Evolutionary conservation across 495 filamentous ascomycete species (phyloP).

Genomic region (Tuber melanosporum): DNA sequence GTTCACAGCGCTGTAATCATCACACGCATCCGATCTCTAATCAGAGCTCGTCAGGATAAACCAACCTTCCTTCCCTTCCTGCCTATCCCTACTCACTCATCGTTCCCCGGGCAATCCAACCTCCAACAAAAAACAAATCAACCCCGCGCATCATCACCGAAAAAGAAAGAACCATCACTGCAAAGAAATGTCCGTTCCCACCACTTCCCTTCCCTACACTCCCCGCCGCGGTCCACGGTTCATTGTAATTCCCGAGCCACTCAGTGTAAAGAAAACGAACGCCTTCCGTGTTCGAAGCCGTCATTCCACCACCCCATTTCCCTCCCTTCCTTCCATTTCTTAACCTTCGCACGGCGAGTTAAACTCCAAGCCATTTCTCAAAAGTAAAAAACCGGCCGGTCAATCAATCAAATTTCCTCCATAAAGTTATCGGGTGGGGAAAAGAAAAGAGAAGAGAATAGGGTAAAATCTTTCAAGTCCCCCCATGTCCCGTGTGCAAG

Average conservation of each 20-base stretch:
- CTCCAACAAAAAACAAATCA: not conserved
- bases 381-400: not conserved
- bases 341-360: not conserved
- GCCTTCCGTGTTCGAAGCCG: not conserved
- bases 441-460: not conserved
- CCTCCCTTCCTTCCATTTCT: not conserved
- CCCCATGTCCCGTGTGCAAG: not conserved
- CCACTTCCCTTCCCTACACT: not conserved
- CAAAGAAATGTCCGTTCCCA: not conserved
- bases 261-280: conserved; percentile 1
- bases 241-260: conserved; percentile 1
- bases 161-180: not conserved
- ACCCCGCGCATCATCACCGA: not conserved
- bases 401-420: not conserved
- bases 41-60: not conserved
- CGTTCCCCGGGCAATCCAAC: not conserved
- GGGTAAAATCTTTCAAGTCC: not conserved
- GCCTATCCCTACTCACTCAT: not conserved
- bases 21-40: not conserved
- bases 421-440: not conserved
- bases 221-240: not conserved
- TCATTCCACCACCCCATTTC: not conserved
- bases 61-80: not conserved
- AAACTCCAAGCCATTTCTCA: conserved; percentile 2
- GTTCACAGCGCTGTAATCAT: not conserved